These are phyloP conservation scores for Wickerhamia fluorescens DNA, from an alignment of 805 yeast species.

Conservation along the genomic window DNA sequence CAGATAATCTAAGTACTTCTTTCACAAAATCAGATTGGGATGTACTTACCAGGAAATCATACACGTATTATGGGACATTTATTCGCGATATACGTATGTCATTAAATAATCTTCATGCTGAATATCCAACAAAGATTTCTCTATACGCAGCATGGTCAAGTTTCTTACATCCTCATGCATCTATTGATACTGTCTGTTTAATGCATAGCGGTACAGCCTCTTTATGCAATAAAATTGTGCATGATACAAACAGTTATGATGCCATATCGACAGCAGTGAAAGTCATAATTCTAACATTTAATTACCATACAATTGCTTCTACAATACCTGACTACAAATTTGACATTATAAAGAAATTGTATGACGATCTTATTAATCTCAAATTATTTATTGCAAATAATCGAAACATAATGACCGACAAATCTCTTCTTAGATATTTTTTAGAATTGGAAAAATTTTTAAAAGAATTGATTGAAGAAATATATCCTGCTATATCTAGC, in stretches of 20 bases:
- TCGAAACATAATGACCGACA: slow-evolving; percentile 5
- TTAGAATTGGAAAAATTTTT: slow-evolving; percentile 27
- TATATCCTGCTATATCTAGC: slow-evolving; percentile 19
- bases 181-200: slow-evolving; percentile 24
- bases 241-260: slow-evolving; percentile 11
- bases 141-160: slow-evolving; percentile 30
- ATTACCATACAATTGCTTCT: slow-evolving; percentile 15
- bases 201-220: slow-evolving; percentile 30
- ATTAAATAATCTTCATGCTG: slow-evolving; percentile 22
- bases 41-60: slow-evolving; percentile 24
- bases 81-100: slow-evolving; percentile 28
- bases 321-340: slow-evolving; percentile 30
- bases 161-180: slow-evolving; percentile 25
- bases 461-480: slow-evolving; percentile 16
- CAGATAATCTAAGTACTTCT: slow-evolving; percentile 9
- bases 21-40: slow-evolving; percentile 24
- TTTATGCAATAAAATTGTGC: slow-evolving; percentile 18
- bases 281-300: slow-evolving; percentile 14
- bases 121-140: slow-evolving; percentile 31
- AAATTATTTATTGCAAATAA: slow-evolving; percentile 14
- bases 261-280: slow-evolving; percentile 16
- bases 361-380: slow-evolving; percentile 18
- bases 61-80: slow-evolving; percentile 27
- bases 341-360: slow-evolving; percentile 20
- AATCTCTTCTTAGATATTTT: slow-evolving; percentile 6